Conservation (phyloP, 2,329 filamentous ascomycete species). For the Ascochyta fabae region DNA sequence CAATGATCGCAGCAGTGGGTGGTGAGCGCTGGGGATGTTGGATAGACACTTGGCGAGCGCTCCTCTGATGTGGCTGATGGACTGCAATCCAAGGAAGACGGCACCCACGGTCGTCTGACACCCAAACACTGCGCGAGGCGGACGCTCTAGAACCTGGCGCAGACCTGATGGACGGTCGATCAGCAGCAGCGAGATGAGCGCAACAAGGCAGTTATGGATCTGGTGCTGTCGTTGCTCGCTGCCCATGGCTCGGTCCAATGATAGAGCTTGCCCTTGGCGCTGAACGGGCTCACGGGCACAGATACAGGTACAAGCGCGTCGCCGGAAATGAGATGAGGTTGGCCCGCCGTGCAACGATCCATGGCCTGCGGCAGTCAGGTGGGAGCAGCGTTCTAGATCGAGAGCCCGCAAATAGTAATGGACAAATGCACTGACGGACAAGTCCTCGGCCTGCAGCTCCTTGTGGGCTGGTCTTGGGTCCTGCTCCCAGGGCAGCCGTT, state of each 20-base stretch:
- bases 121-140: conserved; percentile 17
- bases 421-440: background rate
- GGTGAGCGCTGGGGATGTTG: conserved; percentile 14
- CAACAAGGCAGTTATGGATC: background rate
- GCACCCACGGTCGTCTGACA: conserved; percentile 33
- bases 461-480: background rate
- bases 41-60: conserved; percentile 25
- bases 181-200: conserved; percentile 8
- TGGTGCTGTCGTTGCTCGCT: conserved; percentile 22
- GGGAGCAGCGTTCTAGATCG: conserved; percentile 14
- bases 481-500: background rate
- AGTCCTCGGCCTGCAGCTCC: conserved; percentile 7
- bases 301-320: conserved; percentile 19
- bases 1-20: conserved; percentile 30
- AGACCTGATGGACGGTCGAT: conserved; percentile 21
- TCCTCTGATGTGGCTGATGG: conserved; percentile 35
- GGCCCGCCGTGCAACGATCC: conserved; percentile 20
- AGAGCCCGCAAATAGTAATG: background rate
- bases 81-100: conserved; percentile 27
- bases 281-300: conserved; percentile 4
- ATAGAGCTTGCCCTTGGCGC: conserved; percentile 33
- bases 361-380: conserved; percentile 6
- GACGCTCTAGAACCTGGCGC: conserved; percentile 6
- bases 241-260: conserved; percentile 26
- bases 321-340: conserved; percentile 21